Evolutionary conservation across 139 green algal genomes (phyloP).

Genomic region (Closterium sp.): DNA sequence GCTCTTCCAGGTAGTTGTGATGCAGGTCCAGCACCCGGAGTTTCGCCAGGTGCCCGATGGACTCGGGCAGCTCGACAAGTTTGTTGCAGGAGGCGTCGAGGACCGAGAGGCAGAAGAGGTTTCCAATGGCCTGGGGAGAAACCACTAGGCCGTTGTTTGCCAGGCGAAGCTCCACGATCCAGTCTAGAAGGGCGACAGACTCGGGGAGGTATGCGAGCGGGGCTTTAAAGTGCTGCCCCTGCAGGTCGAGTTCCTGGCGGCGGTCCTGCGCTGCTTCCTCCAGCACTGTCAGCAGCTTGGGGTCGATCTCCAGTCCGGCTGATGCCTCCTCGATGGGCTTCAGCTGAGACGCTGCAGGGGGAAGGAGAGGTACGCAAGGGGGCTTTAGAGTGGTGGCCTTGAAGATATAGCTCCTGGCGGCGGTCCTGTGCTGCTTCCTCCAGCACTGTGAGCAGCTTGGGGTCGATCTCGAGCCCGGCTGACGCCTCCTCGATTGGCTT

Average conservation of each 20-base stretch:
- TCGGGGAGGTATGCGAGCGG: slow-evolving; percentile 20
- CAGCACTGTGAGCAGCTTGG: slow-evolving; percentile 27
- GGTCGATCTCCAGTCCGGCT: neutral
- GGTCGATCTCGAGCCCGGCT: neutral
- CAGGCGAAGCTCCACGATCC: slow-evolving; percentile 23
- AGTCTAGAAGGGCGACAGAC: neutral
- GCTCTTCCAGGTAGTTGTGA: slow-evolving; percentile 37
- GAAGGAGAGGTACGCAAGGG: slow-evolving; percentile 16
- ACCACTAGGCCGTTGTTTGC: slow-evolving; percentile 32
- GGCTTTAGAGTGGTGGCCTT: neutral
- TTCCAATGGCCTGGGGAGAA: slow-evolving; percentile 10
- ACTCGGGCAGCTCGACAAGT: slow-evolving; percentile 20
- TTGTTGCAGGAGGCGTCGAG: slow-evolving; percentile 28
- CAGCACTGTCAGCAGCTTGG: slow-evolving; percentile 36
- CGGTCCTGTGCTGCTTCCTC: slow-evolving; percentile 7
- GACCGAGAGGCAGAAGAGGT: neutral
- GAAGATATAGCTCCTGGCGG: neutral
- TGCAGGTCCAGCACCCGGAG: slow-evolving; percentile 30
- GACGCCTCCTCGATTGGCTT: slow-evolving; percentile 8
- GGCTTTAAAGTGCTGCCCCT: slow-evolving; percentile 1
- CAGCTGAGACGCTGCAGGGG: neutral
- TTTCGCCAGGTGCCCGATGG: slow-evolving; percentile 26
- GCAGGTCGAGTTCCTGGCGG: neutral
- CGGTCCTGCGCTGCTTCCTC: slow-evolving; percentile 10
- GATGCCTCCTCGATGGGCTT: slow-evolving; percentile 8